Base-by-base conservation (phyloP, 805 yeast genomes). In the Zygosaccharomyces gambellarensis region DNA sequence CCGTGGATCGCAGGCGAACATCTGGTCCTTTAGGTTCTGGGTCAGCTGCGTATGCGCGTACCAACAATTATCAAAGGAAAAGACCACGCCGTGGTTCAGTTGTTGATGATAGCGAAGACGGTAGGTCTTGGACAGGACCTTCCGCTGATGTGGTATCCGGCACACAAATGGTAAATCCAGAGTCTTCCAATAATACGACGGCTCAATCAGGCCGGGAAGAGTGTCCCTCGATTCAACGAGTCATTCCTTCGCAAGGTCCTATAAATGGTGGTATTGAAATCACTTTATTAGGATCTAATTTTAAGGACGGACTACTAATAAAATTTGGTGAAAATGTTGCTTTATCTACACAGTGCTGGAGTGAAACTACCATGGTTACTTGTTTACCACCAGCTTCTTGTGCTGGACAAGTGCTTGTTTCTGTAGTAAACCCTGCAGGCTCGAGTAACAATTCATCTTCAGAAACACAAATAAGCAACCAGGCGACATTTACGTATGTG, bases 191-290 rank as follows among this genome's bases (percentile, higher is more conserved):
- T 14, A 34, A 14, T 14, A 10, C 5, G 19, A 19, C 11, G 7
- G 11, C 22, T 6, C 38, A 8, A 17, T 14, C 38, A 1, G 10
- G 12, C 17, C 38, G 14, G 5, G 38, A 32, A 27, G 43, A 28
- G 3, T 34, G 27, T 29, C 95, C 95, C 1, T 64, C 77, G 0
- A 83, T 92, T 46, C 92, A 89, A 65, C 77, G 96, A 50, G 85
- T 94, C 9, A 90, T 94, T 50, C 99, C 99, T 1, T 85, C 95
- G 0, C 94, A 87, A 65, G 99, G 99, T 2, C 96, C 97, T 8
- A 79, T 90, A 10, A 78, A 96, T 54, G 99, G 99, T 56, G 99
- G 99, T 14, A 84, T 90, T 39, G 99, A 94, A 66, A 87, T 94
- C 6, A 94, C 99, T 0, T 71, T 94, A 44, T 72, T 94, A 39